These are phyloP conservation scores for Grosmannia clavigera DNA, from an alignment of 2,329 filamentous ascomycete species.

Conservation along the genomic window DNA sequence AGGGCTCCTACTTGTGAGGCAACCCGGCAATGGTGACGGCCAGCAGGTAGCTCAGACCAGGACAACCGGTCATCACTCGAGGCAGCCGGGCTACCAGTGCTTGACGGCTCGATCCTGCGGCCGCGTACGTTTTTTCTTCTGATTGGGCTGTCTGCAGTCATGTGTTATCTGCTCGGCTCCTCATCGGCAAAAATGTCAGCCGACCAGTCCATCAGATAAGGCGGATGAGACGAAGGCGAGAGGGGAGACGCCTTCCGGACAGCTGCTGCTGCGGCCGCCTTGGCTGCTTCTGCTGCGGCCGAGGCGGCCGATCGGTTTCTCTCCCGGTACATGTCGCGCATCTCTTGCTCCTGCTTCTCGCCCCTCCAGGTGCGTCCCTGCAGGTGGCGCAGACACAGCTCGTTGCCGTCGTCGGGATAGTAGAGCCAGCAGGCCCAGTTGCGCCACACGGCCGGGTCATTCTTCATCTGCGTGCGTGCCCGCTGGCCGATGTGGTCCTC, in stretches of 20 bases:
- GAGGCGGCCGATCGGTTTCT: constrained; percentile 6
- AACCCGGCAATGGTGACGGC: too few relatives aligned
- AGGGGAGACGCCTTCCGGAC: not conserved
- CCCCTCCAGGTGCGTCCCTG: constrained; percentile 39
- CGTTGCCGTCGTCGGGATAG: constrained; percentile 32
- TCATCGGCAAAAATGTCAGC: not conserved
- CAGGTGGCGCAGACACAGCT: constrained; percentile 35
- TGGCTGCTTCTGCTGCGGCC: constrained; percentile 1
- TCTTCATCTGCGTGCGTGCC: constrained; percentile 44
- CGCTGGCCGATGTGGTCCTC: constrained; percentile 43
- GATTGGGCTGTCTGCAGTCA: too few relatives aligned
- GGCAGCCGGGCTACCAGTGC: too few relatives aligned
- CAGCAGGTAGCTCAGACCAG: too few relatives aligned
- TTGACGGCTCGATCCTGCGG: too few relatives aligned
- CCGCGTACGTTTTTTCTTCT: too few relatives aligned
- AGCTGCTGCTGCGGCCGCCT: not conserved
- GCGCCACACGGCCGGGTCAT: constrained; percentile 31
- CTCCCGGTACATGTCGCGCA: constrained; percentile 7
- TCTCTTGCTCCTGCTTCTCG: constrained; percentile 16
- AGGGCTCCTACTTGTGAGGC: too few relatives aligned
- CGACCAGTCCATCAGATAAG: not conserved
- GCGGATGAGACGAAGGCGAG: not conserved
- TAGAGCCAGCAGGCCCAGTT: constrained; percentile 46
- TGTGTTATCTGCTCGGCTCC: not conserved
- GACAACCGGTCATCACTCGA: too few relatives aligned